Base-by-base conservation (phyloP, 805 yeast genomes). In the Hanseniaspora opuntiae region DNA sequence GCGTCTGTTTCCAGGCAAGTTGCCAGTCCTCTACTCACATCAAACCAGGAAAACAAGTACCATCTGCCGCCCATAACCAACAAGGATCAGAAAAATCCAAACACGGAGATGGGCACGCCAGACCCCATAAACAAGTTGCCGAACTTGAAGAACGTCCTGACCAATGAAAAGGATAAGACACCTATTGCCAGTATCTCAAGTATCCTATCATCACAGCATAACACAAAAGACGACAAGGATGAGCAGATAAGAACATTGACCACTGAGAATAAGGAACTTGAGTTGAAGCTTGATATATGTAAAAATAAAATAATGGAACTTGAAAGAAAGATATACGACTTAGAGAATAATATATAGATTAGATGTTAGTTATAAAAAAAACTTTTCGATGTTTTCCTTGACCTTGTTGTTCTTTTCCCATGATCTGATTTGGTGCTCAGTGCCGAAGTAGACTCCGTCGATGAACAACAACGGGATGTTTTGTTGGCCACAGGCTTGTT, bases 391-490 rank as follows among this genome's bases (percentile, higher is more conserved):
- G 53, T 65, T 64, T 11, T 52, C 52, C 38, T 59, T 53, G 30
- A 65, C 54, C 4, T 58, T 56, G 17, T 60, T 64, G 1, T 54
- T 56, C 20, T 56, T 54, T 55, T 66, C 69, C 52, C 55, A 61
- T 28, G 56, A 52, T 46, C 61, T 66, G 48, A 66, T 50, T 35
- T 66, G 63, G 22, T 56, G 33, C 50, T 66, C 69, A 16, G 69
- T 66, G 12, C 63, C 68, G 65, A 67, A 65, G 35, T 61, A 47
- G 22, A 58, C 55, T 17, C 69, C 68, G 37, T 65, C 55, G 2
- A 63, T 64, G 40, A 62, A 59, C 22, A 66, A 55, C 4, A 67
- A 63, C 40, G 69, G 69, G 24, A 66, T 55, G 54, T 65, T 65
- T 57, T 68, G 59, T 17, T 39, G 40, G 32, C 61, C 59, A 5